phyloP scores from a whole-genome alignment of 2,329 filamentous ascomycete genomes.

The Pseudopithomyces chartarum region DNA sequence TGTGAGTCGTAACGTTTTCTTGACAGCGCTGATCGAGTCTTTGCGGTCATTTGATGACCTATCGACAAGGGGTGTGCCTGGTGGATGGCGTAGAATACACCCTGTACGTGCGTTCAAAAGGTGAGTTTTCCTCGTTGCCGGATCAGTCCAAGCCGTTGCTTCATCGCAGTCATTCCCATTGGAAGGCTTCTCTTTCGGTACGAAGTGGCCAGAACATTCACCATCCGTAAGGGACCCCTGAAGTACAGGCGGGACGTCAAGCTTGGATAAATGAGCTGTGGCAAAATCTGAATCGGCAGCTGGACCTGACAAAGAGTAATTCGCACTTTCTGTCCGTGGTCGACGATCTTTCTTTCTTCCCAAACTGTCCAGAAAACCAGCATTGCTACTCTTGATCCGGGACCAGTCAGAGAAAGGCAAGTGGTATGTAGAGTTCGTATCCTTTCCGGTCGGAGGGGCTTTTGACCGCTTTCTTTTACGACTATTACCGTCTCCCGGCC shows the following conservation, averaged over 20 bases:
- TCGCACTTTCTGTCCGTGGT: neutral
- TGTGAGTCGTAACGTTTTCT: conserved; percentile 40
- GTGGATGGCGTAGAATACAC: conserved; percentile 33
- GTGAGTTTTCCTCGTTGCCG: conserved; percentile 58
- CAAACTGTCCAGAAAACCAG: conserved; percentile 36
- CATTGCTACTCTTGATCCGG: conserved; percentile 50
- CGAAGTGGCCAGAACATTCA: neutral
- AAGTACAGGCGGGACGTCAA: conserved; percentile 15
- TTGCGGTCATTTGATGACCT: neutral
- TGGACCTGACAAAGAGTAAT: neutral
- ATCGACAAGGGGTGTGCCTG: conserved; percentile 16
- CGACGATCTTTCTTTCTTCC: conserved; percentile 8
- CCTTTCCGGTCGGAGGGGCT: neutral
- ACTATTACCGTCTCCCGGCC: neutral
- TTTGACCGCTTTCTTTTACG: conserved; percentile 30
- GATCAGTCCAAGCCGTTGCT: conserved; percentile 65
- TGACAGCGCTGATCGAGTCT: conserved; percentile 25
- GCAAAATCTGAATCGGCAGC: neutral
- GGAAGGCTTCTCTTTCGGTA: neutral
- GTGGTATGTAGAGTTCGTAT: conserved; percentile 3
- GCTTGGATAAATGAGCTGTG: conserved; percentile 5
- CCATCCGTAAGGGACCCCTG: conserved; percentile 16
- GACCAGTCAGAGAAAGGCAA: conserved; percentile 46
- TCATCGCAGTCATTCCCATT: conserved; percentile 29
- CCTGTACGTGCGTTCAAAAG: conserved; percentile 64